Evolutionary conservation across 1,139 yeast species (phyloP).

Genomic region (Candida glucosophila): DNA sequence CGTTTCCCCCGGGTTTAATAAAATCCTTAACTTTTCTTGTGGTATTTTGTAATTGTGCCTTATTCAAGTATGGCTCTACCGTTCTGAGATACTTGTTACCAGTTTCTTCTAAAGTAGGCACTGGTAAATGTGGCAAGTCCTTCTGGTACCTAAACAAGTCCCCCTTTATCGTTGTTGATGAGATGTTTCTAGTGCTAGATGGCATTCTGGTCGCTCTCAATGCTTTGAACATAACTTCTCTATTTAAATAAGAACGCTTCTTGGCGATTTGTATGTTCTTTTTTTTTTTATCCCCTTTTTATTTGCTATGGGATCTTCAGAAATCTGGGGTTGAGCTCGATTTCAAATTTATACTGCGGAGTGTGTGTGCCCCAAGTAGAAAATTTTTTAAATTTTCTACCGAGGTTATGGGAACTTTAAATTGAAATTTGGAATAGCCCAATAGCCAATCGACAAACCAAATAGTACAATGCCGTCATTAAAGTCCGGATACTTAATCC

Average conservation of each 20-base stretch:
- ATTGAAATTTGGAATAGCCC: too few relatives aligned
- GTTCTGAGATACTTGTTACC: conserved; percentile 61
- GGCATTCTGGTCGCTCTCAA: conserved; percentile 8
- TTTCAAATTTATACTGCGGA: too few relatives aligned
- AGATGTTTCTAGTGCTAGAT: conserved; percentile 15
- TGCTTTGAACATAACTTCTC: conserved; percentile 7
- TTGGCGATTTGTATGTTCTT: not conserved
- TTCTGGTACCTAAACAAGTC: conserved; percentile 67
- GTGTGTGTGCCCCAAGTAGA: too few relatives aligned
- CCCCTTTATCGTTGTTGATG: conserved; percentile 43
- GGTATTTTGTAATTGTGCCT: conserved; percentile 47
- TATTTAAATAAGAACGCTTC: too few relatives aligned
- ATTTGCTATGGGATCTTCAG: too few relatives aligned
- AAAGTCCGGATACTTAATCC: too few relatives aligned
- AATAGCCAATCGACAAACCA: too few relatives aligned
- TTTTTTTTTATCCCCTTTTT: too few relatives aligned
- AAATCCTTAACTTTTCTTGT: conserved; percentile 60
- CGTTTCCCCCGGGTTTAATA: conserved; percentile 51
- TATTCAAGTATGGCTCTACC: conserved; percentile 57
- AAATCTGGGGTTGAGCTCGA: too few relatives aligned
- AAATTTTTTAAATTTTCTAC: too few relatives aligned
- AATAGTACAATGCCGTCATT: too few relatives aligned
- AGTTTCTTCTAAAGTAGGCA: conserved; percentile 72
- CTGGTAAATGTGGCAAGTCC: conserved; percentile 77
- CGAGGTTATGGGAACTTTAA: too few relatives aligned